phyloP scores from a whole-genome alignment of 352 stramenopile genomes.

The Pythium aquatile region DNA sequence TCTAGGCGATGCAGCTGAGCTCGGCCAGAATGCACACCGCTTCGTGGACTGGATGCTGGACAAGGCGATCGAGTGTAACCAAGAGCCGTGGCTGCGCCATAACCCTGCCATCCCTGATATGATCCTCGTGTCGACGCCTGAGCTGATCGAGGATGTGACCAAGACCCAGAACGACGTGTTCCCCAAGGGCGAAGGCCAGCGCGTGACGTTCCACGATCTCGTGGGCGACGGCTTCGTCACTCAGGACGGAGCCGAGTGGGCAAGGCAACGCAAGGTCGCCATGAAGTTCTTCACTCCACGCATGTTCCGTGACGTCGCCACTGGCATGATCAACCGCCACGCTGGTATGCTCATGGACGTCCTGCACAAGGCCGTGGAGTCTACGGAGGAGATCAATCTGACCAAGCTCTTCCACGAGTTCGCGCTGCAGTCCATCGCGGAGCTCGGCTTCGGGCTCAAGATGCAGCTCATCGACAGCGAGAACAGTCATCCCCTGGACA shows the following conservation, averaged over 20 bases:
- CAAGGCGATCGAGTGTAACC: conserved; percentile 8
- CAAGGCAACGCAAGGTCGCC: conserved; percentile 17
- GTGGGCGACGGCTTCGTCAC: conserved; percentile 22
- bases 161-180: conserved; percentile 21
- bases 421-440: conserved; percentile 27
- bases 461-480: conserved; percentile 17
- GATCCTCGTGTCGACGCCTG: conserved; percentile 18
- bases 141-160: conserved; percentile 22
- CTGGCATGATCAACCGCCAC: conserved; percentile 20
- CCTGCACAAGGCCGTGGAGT: background rate
- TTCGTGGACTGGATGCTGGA: conserved; percentile 24
- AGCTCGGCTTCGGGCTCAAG: conserved; percentile 28
- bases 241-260: conserved; percentile 21
- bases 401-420: conserved; percentile 22
- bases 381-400: conserved; percentile 13
- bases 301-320: conserved; percentile 11
- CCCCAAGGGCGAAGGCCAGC: conserved; percentile 10
- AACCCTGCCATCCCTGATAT: conserved; percentile 15
- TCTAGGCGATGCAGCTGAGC: conserved; percentile 8
- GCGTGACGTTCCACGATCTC: conserved; percentile 13
- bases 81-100: conserved; percentile 12
- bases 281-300: conserved; percentile 18
- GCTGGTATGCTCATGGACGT: background rate
- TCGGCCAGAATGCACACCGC: conserved; percentile 9
- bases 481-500: conserved; percentile 15